Percentiles rank a stretch among this genome's conserved stretches.
phyloP scores from a whole-genome alignment of 2,329 filamentous ascomycete genomes.

The Curvularia verruculosa region DNA sequence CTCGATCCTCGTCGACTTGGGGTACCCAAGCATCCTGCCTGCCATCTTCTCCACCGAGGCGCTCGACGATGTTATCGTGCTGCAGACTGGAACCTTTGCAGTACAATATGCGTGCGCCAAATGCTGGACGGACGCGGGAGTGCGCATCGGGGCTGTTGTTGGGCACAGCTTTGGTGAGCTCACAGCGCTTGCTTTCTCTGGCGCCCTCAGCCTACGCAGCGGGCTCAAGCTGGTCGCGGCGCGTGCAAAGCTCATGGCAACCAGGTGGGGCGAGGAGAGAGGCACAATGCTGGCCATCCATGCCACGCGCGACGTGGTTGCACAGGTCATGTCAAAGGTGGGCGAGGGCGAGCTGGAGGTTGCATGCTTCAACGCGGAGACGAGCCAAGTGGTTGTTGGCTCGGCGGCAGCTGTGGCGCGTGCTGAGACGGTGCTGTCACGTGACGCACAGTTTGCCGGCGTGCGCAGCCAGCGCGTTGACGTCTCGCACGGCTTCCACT shows the following conservation, averaged over 20 bases:
- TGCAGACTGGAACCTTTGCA: not conserved
- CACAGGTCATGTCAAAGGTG: not conserved
- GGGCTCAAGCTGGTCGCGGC: constrained; percentile 44
- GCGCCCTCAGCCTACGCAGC: constrained; percentile 37
- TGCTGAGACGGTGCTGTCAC: not conserved
- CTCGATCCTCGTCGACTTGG: not conserved
- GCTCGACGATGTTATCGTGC: not conserved
- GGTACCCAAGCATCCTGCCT: not conserved
- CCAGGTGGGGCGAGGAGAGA: constrained; percentile 25
- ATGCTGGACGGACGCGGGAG: not conserved
- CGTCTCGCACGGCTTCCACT: constrained; percentile 34
- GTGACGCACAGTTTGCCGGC: not conserved
- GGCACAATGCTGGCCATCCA: constrained; percentile 32
- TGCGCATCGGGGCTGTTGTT: not conserved
- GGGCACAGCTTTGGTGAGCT: constrained; percentile 49
- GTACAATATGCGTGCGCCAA: not conserved
- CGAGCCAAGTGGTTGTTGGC: constrained; percentile 51
- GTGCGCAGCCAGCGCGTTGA: constrained; percentile 23
- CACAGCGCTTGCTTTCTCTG: constrained; percentile 45
- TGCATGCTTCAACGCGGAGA: constrained; percentile 51
- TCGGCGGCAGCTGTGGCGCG: constrained; percentile 22
- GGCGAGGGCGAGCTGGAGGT: constrained; percentile 33
- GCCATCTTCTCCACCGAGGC: not conserved
- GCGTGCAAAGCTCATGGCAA: constrained; percentile 39
- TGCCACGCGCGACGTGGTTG: not conserved